Percentiles rank a stretch among this genome's conserved stretches.
Evolutionary conservation across 495 filamentous ascomycete genomes (phyloP).

Genomic region (Neurospora discreta): DNA sequence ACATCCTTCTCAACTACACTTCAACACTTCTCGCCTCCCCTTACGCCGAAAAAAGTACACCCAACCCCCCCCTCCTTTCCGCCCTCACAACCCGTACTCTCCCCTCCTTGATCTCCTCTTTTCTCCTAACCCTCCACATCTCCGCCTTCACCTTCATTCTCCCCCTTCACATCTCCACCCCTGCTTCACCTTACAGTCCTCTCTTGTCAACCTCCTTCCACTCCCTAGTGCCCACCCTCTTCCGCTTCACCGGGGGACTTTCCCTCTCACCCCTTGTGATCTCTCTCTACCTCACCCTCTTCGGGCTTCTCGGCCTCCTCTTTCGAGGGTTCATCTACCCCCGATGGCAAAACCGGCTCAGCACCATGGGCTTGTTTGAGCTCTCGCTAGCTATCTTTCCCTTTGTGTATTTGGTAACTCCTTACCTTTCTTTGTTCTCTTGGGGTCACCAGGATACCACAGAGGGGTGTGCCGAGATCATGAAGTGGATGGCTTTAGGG

Average conservation of each 20-base stretch:
- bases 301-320: constrained; percentile 57
- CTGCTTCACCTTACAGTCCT: constrained; percentile 52
- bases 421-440: constrained; percentile 55
- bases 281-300: constrained; percentile 57
- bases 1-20: neutral
- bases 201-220: constrained; percentile 56
- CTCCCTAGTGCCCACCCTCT: constrained; percentile 42
- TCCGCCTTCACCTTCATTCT: constrained; percentile 66
- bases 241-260: constrained; percentile 63
- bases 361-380: constrained; percentile 50
- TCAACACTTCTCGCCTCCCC: no score
- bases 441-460: constrained; percentile 2
- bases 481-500: constrained; percentile 43
- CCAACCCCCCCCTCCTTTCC: constrained; percentile 13
- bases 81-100: constrained; percentile 56
- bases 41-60: neutral
- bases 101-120: constrained; percentile 50
- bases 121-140: constrained; percentile 60
- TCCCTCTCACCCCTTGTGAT: constrained; percentile 57
- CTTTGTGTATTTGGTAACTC: constrained; percentile 51
- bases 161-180: constrained; percentile 60
- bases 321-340: constrained; percentile 65
- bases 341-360: constrained; percentile 44
- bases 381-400: constrained; percentile 53
- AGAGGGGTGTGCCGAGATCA: neutral